phyloP scores from a whole-genome alignment of 2,329 filamentous ascomycete genomes.

The Diplodia scrobiculata region DNA sequence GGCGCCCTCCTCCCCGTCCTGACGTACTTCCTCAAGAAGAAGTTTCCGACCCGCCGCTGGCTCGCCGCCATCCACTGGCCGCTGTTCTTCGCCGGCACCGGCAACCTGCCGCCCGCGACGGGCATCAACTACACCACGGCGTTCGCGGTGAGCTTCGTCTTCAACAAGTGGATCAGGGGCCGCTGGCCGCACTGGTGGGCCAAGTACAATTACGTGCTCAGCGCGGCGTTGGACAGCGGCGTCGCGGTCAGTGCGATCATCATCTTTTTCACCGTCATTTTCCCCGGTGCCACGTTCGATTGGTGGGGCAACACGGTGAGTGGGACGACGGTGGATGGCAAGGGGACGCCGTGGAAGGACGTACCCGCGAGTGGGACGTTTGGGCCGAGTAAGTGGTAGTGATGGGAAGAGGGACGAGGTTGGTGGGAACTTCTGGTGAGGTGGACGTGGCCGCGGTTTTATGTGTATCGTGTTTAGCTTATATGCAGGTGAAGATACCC shows the following conservation, averaged over 20 bases:
- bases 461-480: not conserved
- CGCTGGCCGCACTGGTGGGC: constrained; percentile 11
- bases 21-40: constrained; percentile 55
- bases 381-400: constrained; percentile 32
- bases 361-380: constrained; percentile 39
- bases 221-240: constrained; percentile 42
- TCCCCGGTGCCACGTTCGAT: constrained; percentile 37
- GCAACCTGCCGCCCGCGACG: constrained; percentile 56
- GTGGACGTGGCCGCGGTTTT: too few species aligned
- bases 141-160: constrained; percentile 5
- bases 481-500: not conserved
- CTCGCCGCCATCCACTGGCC: constrained; percentile 57
- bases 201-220: constrained; percentile 32
- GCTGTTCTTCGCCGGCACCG: constrained; percentile 64
- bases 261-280: constrained; percentile 42
- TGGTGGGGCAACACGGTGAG: constrained; percentile 46
- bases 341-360: constrained; percentile 42
- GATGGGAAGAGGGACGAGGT: not conserved
- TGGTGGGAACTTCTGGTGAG: not conserved
- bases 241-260: constrained; percentile 40
- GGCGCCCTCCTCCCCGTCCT: constrained; percentile 55
- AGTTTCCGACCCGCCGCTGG: constrained; percentile 52
- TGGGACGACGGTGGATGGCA: constrained; percentile 41
- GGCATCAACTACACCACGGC: constrained; percentile 27
- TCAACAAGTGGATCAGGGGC: not conserved